phyloP scores from a whole-genome alignment of 495 filamentous ascomycete genomes.

The Hypoxylon fragiforme region DNA sequence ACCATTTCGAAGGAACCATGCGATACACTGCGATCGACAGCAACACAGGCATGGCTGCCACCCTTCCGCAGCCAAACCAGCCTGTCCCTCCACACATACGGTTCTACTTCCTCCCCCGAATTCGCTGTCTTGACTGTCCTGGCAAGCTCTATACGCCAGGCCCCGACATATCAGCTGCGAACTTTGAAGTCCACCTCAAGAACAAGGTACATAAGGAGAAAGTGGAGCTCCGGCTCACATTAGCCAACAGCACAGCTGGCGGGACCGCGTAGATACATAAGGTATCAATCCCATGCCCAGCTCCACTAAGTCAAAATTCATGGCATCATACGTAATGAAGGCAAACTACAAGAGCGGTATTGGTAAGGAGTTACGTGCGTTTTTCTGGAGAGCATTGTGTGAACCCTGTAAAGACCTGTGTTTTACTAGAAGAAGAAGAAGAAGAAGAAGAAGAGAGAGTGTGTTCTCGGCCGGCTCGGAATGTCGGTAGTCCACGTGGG shows the following conservation, averaged over 20 bases:
- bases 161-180: conserved; percentile 78
- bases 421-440: too few relatives aligned
- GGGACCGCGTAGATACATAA: not conserved
- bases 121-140: conserved; percentile 87
- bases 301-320: not conserved
- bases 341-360: not conserved
- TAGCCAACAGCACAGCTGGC: conserved; percentile 6
- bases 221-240: conserved; percentile 50
- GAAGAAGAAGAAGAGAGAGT: too few relatives aligned
- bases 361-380: not conserved
- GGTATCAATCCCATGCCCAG: not conserved
- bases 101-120: conserved; percentile 79
- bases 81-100: conserved; percentile 59
- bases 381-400: not conserved
- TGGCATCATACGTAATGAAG: not conserved
- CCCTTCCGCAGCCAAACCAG: conserved; percentile 49
- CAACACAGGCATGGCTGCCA: conserved; percentile 59
- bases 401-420: too few relatives aligned
- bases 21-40: conserved; percentile 76
- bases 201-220: conserved; percentile 76
- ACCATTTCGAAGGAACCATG: conserved; percentile 86
- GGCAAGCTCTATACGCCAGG: conserved; percentile 91
- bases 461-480: not conserved
- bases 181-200: conserved; percentile 87
- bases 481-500: conserved; percentile 1